A percentile compares a stretch with the other conserved stretches of the same genome.
These are phyloP conservation scores for Mycena metata DNA, from an alignment of 768 basidiomycete species.

Conservation along the genomic window DNA sequence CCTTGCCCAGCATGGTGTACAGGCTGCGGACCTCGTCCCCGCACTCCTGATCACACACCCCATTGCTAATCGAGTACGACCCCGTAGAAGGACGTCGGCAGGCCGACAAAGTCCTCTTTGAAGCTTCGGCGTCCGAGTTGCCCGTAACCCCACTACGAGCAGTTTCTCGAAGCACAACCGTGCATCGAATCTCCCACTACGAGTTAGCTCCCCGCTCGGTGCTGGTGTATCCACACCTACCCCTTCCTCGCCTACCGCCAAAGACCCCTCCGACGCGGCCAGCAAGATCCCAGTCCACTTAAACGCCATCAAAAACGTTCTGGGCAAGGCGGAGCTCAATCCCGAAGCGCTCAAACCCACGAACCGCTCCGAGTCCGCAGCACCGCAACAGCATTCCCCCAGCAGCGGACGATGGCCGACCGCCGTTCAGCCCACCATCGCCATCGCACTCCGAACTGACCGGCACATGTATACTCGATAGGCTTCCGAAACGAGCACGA, in stretches of 20 bases:
- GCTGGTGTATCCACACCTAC: constrained; percentile 44
- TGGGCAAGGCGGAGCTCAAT: constrained; percentile 70
- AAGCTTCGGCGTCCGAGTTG: constrained; percentile 25
- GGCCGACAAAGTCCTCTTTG: constrained; percentile 49
- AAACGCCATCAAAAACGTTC: constrained; percentile 78
- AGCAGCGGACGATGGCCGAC: constrained; percentile 6
- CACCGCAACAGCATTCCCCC: constrained; percentile 39
- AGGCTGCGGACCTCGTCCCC: constrained; percentile 90
- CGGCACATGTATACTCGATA: no score
- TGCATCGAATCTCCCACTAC: constrained; percentile 72
- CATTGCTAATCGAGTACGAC: constrained; percentile 98
- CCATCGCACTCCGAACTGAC: constrained; percentile 41
- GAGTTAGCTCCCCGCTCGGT: constrained; percentile 55
- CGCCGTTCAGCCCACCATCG: constrained; percentile 25
- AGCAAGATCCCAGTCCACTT: constrained; percentile 73
- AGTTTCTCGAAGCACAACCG: constrained; percentile 50
- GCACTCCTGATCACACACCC: constrained; percentile 97
- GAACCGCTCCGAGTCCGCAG: constrained; percentile 60
- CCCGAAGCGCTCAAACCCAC: constrained; percentile 55
- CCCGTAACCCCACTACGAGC: constrained; percentile 48
- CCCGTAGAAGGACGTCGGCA: constrained; percentile 78
- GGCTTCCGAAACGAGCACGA: no score
- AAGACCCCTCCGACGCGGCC: constrained; percentile 46
- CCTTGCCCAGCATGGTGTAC: constrained; percentile 91
- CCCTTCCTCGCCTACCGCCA: constrained; percentile 35